phyloP scores from a whole-genome alignment of 2,329 filamentous ascomycete genomes.

The Paecilomyces formosus region DNA sequence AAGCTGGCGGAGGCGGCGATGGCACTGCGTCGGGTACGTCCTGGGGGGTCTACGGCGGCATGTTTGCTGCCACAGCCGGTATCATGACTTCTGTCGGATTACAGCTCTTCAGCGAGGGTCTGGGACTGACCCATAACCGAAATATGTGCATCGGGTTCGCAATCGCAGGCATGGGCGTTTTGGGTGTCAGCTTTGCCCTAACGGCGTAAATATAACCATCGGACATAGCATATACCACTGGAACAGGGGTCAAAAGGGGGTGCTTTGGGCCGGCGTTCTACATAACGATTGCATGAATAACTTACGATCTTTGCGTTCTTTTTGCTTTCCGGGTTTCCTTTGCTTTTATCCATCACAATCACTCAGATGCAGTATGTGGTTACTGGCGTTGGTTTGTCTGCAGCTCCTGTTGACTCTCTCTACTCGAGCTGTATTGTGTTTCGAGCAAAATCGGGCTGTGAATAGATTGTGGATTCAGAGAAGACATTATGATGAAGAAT shows the following conservation, averaged over 20 bases:
- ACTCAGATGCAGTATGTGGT: not conserved
- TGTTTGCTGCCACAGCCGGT: conserved; percentile 85
- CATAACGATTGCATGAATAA: conserved; percentile 3
- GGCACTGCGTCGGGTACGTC: conserved; percentile 31
- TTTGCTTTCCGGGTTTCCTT: conserved; percentile 1
- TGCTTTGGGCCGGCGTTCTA: conserved; percentile 3
- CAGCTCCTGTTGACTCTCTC: not conserved
- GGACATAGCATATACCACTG: not conserved
- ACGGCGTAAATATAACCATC: conserved; percentile 45
- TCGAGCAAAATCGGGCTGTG: not conserved
- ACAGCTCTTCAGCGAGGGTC: conserved; percentile 78
- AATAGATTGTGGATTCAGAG: not conserved
- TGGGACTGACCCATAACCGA: conserved; percentile 59
- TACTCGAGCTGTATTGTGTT: not conserved
- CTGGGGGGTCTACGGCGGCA: conserved; percentile 48
- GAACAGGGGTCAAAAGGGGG: not conserved
- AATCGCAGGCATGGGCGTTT: conserved; percentile 63
- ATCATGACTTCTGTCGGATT: conserved; percentile 94
- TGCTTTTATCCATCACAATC: not conserved
- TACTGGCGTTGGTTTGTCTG: not conserved
- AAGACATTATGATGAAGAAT: not conserved
- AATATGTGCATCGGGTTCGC: conserved; percentile 31
- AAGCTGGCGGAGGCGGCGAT: conserved; percentile 37
- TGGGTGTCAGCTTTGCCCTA: conserved; percentile 78
- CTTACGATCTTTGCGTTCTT: not conserved